phyloP scores from a whole-genome alignment of 1,284 basidiomycete genomes.

The Ustilago nuda region DNA sequence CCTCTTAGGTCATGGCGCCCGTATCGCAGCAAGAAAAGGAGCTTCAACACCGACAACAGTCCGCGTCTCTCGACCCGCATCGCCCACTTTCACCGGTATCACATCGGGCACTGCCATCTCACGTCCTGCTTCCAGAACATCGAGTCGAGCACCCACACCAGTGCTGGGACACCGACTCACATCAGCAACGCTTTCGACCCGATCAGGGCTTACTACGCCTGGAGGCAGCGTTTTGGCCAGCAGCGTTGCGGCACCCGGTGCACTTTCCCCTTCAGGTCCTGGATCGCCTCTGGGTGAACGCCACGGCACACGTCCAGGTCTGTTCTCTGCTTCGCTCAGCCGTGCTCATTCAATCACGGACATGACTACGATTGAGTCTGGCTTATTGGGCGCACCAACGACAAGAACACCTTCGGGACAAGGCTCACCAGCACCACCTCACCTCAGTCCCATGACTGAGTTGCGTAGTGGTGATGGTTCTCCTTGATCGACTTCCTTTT shows the following conservation, averaged over 20 bases:
- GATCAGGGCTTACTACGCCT: constrained; percentile 30
- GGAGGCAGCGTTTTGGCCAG: constrained; percentile 19
- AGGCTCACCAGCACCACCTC: constrained; percentile 36
- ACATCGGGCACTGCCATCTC: constrained; percentile 43
- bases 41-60: constrained; percentile 34
- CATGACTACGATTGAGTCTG: constrained; percentile 30
- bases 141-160: constrained; percentile 49
- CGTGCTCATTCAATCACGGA: constrained; percentile 43
- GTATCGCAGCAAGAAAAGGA: constrained; percentile 39
- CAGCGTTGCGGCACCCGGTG: constrained; percentile 13
- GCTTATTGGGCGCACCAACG: constrained; percentile 24
- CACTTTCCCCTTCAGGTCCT: constrained; percentile 31
- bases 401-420: constrained; percentile 37
- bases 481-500: constrained; percentile 3
- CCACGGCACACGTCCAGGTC: constrained; percentile 13
- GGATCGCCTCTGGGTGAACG: constrained; percentile 44
- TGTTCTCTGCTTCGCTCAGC: constrained; percentile 43
- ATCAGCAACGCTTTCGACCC: constrained; percentile 34
- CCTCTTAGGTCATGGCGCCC: constrained; percentile 20
- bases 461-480: constrained; percentile 18
- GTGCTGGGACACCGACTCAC: constrained; percentile 49
- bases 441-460: constrained; percentile 40
- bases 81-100: constrained; percentile 38
- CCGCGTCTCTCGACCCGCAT: constrained; percentile 43
- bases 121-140: constrained; percentile 47